Conservation (phyloP, 2,329 filamentous ascomycete species). For the Botrytis medusae region DNA sequence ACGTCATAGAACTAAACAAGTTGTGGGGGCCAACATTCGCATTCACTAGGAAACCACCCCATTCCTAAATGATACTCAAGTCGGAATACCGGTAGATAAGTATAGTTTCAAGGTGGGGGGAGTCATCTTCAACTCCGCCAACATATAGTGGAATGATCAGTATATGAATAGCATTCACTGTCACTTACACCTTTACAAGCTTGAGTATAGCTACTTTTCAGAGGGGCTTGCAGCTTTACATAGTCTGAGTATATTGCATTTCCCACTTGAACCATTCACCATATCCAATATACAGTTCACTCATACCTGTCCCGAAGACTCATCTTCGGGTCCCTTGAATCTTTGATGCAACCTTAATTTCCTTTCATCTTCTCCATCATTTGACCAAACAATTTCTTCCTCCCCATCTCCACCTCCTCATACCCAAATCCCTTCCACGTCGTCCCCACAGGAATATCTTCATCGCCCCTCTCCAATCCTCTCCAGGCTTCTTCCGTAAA, state of each 20-base stretch:
- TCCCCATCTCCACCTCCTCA: conserved; percentile 2
- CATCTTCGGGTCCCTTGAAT: not conserved
- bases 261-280: not conserved
- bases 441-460: conserved; percentile 30
- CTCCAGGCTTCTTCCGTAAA: conserved; percentile 44
- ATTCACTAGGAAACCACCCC: too few species aligned
- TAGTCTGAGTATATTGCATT: not conserved
- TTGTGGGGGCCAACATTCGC: too few species aligned
- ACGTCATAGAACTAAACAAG: too few species aligned
- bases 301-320: not conserved
- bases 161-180: too few species aligned
- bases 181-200: too few species aligned
- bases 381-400: conserved; percentile 2
- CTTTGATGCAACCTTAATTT: not conserved
- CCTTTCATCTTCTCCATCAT: conserved; percentile 5
- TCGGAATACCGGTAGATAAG: too few species aligned
- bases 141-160: too few species aligned
- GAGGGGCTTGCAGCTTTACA: not conserved
- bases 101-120: too few species aligned
- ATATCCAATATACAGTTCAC: not conserved
- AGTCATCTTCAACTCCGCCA: too few species aligned
- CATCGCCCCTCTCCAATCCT: conserved; percentile 27
- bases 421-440: conserved; percentile 1
- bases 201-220: not conserved
- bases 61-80: too few species aligned